Evolutionary conservation across 1,284 basidiomycete species (phyloP).

Genomic region (Ustilago lituana): DNA sequence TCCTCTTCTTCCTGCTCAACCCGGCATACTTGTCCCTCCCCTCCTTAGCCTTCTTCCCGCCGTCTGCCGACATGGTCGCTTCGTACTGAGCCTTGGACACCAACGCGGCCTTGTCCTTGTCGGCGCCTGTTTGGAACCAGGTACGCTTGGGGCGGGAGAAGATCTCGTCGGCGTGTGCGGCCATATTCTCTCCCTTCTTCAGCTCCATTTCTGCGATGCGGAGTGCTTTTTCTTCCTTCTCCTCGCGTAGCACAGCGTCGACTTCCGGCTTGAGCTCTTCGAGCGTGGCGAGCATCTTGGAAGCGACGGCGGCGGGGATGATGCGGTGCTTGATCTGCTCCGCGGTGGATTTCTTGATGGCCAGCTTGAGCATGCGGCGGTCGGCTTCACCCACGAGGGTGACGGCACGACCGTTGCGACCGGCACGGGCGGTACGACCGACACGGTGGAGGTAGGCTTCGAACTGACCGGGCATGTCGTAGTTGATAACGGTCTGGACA

Average conservation of each 20-base stretch:
- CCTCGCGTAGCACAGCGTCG: slow-evolving; percentile 83
- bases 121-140: slow-evolving; percentile 93
- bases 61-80: slow-evolving; percentile 44
- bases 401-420: slow-evolving; percentile 74
- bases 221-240: slow-evolving; percentile 89
- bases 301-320: slow-evolving; percentile 81
- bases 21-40: slow-evolving; percentile 52
- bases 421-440: slow-evolving; percentile 70
- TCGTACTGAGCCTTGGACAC: slow-evolving; percentile 49
- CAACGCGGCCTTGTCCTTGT: slow-evolving; percentile 72
- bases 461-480: slow-evolving; percentile 94
- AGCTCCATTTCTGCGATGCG: slow-evolving; percentile 89
- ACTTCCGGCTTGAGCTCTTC: slow-evolving; percentile 82
- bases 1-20: slow-evolving; percentile 55
- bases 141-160: slow-evolving; percentile 90
- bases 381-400: slow-evolving; percentile 96
- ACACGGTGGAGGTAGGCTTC: slow-evolving; percentile 98
- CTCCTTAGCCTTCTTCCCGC: slow-evolving; percentile 19
- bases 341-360: slow-evolving; percentile 85
- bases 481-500: slow-evolving; percentile 95
- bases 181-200: slow-evolving; percentile 93
- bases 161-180: slow-evolving; percentile 94
- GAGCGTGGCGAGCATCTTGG: slow-evolving; percentile 78
- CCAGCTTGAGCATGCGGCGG: slow-evolving; percentile 94
- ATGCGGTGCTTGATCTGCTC: slow-evolving; percentile 90